Base-by-base conservation (phyloP, 371 early-diverging fungal species). In the Lichtheimia ornata region DNA sequence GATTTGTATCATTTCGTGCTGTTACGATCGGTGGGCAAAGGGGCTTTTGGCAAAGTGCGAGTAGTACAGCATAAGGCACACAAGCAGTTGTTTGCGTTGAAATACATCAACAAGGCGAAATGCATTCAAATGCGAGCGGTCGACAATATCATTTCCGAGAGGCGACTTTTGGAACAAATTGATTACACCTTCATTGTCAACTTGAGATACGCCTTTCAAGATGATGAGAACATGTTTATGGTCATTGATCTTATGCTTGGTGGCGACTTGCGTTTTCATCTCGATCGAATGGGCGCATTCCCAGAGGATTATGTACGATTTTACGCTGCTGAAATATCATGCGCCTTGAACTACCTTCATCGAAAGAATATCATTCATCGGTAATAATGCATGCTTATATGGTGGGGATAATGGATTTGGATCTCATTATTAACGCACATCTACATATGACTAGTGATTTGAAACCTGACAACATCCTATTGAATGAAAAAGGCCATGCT, bases 381-480 rank as follows among this genome's bases (percentile, higher is more conserved):
- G 86, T 78, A 79, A n/a, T n/a, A n/a, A n/a, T 50, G 61, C 15
- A 50, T 3, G 18, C 4, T 22, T 22, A 22, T 13, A 41, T 35
- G 12, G 11, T 22, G 12, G 18, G 12, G 18, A 53, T 17, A 11
- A 28, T 35, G 54, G 4, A 3, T 14, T 53, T 35, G 14, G 53
- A 18, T 54, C 17, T 22, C 5, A 5, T 1, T n/a, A 47, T 15
- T 22, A 47, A 54, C 20, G 5, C n/a, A 4, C 13, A 18, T 25
- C 0, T 15, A 3, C 24, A n/a, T n/a, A n/a, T 22, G 6, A 18
- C 59, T 67, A 83, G 94, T 50, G 95, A 96, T 71, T 55, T 93
- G 41, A 94, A 94, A 70, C 96, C 96, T 1, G 96, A 95, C 67
- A 95, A 96, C 71, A 86, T 96, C 5, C 71, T 97, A 22, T 70